Base-by-base conservation (phyloP, 2,329 filamentous ascomycete species). In the Aspergillus fumigatus region DNA sequence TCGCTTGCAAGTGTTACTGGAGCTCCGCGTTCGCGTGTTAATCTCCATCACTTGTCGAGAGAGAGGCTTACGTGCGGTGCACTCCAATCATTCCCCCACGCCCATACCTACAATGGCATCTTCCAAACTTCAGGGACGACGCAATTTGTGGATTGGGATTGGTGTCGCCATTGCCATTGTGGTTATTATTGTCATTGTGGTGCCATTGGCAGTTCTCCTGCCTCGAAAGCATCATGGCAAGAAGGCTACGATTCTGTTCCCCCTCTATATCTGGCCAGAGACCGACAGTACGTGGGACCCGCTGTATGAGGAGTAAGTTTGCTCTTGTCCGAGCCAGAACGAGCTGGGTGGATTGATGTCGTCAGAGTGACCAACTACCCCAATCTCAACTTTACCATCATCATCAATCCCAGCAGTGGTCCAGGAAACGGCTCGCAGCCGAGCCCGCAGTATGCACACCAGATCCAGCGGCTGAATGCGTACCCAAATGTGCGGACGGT, bases 401-500 rank as follows among this genome's bases (percentile, higher is more conserved):
- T 72, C 10, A 54, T 72, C 54, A 72, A 72, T 49, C 70, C 70
- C 8, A 54, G 60, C 40, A 66, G 59, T 49, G 70, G 70, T 17
- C 76, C 76, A 0, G 75, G 75, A 1, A 48, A 52, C 6, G 59
- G 60, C 1, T 51, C 62, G 19, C 59, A 61, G 17, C 75, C 75
- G 1, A 70, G 73, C 52, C 57, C 60, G 0, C 68, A 70, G 56
- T 76, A 75, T 57, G 70, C 70, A 32, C 54, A 62, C 8, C 71
- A 65, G 1, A 65, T 78, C 25, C 60, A 67, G 6, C 69, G 67
- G 52, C 65, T 78, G 3, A 76, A 76, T 56, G 65, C 61, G 7
- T 72, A 73, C 51, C 19, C 65, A 48, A 78, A 78, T 55, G 70
- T 75, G 17, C 62, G 66, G 0, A 67, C 72, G 2, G 59, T 79